phyloP scores from a whole-genome alignment of 2,329 filamentous ascomycete species.

The Penicillium sp. region DNA sequence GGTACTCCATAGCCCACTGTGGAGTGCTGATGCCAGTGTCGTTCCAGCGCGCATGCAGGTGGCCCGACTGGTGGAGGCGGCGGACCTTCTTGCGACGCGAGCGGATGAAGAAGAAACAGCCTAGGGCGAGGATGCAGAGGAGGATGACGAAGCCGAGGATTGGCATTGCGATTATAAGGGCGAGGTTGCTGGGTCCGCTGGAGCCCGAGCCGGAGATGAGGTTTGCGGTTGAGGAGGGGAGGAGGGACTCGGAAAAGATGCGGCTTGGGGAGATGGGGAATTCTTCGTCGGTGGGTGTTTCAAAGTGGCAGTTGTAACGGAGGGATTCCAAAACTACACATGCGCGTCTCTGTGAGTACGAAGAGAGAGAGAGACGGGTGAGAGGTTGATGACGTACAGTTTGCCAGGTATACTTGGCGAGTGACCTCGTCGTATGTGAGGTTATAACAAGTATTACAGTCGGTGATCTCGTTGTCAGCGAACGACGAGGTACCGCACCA shows the following conservation, averaged over 20 bases:
- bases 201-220: conserved; percentile 23
- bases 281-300: conserved; percentile 36
- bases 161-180: conserved; percentile 49
- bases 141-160: conserved; percentile 49
- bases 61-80: conserved; percentile 31
- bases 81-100: conserved; percentile 44
- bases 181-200: conserved; percentile 35
- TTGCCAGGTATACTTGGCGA: conserved; percentile 47
- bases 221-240: conserved; percentile 40
- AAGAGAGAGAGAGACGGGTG: background rate
- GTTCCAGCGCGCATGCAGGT: conserved; percentile 43
- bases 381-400: conserved; percentile 44
- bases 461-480: conserved; percentile 46
- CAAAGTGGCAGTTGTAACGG: conserved; percentile 51
- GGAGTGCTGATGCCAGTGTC: conserved; percentile 39
- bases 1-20: conserved; percentile 33
- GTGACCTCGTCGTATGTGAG: conserved; percentile 29
- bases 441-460: conserved; percentile 51
- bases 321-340: conserved; percentile 50
- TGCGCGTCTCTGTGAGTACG: background rate
- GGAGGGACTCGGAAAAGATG: conserved; percentile 48
- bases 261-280: conserved; percentile 47
- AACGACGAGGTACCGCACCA: conserved; percentile 47
- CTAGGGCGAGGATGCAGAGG: conserved; percentile 34
- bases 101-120: conserved; percentile 50